phyloP scores from a whole-genome alignment of 495 filamentous ascomycete species.

The Aspergillus funiculosus region DNA sequence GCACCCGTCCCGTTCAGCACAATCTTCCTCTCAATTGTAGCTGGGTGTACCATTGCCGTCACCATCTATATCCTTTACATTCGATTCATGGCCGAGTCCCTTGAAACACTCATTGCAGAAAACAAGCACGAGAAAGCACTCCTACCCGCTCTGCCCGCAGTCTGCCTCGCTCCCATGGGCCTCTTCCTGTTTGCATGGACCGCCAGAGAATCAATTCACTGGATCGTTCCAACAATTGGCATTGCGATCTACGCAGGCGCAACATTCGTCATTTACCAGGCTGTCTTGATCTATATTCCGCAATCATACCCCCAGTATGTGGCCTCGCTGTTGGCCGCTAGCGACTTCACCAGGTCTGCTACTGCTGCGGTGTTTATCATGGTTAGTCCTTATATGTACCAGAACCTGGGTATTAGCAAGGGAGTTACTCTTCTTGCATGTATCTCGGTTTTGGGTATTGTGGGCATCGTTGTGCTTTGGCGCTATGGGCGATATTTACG shows the following conservation, averaged over 20 bases:
- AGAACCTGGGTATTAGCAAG: constrained; percentile 57
- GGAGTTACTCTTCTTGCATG: constrained; percentile 58
- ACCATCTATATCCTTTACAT: no score
- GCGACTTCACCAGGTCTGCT: constrained; percentile 42
- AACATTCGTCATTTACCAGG: constrained; percentile 52
- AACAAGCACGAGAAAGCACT: no score
- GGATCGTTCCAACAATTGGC: constrained; percentile 56
- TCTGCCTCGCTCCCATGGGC: constrained; percentile 47
- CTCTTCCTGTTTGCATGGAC: constrained; percentile 55
- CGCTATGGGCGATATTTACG: no score
- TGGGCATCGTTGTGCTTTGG: no score
- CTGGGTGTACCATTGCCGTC: no score
- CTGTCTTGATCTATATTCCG: constrained; percentile 43
- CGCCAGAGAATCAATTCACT: constrained; percentile 47
- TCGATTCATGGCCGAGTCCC: no score
- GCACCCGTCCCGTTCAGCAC: constrained; percentile 36
- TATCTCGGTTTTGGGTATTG: constrained; percentile 36
- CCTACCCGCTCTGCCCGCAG: no score
- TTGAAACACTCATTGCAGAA: no score
- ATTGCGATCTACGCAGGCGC: constrained; percentile 48
- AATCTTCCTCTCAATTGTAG: no score
- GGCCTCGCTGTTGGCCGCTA: constrained; percentile 47
- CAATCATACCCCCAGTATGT: constrained; percentile 40
- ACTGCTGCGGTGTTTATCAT: constrained; percentile 49
- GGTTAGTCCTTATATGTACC: constrained; percentile 45